Evolutionary conservation across 768 basidiomycete species (phyloP).

Genomic region (Cystobasidiopsis lactophilus): DNA sequence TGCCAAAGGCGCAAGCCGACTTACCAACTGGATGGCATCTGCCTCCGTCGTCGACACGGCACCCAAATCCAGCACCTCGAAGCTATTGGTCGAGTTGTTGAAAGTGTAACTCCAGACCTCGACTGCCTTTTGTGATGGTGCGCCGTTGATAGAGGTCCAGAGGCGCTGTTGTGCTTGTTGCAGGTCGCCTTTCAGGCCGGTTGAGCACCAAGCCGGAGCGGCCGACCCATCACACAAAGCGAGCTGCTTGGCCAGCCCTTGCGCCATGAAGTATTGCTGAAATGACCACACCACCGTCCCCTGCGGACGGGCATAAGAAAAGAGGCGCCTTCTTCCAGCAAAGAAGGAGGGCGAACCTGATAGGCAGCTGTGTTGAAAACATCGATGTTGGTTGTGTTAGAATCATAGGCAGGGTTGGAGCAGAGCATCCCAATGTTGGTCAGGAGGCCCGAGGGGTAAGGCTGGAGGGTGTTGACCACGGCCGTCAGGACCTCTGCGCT

Average conservation of each 20-base stretch:
- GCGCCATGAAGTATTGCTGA: conserved; percentile 32
- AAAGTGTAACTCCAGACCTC: conserved; percentile 30
- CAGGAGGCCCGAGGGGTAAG: conserved; percentile 31
- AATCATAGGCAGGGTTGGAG: conserved; percentile 31
- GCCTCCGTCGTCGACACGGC: conserved; percentile 27
- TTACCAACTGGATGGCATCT: conserved; percentile 15
- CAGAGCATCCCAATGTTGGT: conserved; percentile 33
- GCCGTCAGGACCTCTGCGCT: conserved; percentile 25
- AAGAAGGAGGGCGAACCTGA: no score
- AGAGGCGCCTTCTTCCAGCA: no score
- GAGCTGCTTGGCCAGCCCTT: conserved; percentile 28
- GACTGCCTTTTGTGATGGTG: conserved; percentile 25
- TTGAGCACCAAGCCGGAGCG: conserved; percentile 16
- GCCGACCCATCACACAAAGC: conserved; percentile 24
- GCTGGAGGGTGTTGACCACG: conserved; percentile 27
- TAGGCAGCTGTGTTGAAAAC: no score
- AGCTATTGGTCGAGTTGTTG: conserved; percentile 24
- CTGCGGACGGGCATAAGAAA: conserved; percentile 25
- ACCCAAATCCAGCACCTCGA: conserved; percentile 28
- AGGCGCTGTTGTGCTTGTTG: conserved; percentile 26
- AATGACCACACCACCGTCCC: conserved; percentile 28
- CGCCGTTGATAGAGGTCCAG: conserved; percentile 28
- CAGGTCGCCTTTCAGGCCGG: conserved; percentile 23
- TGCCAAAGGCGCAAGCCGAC: no score
- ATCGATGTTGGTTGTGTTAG: conserved; percentile 28